Evolutionary conservation across 345 rosid species (phyloP).

Genomic region (Populus simonii): DNA sequence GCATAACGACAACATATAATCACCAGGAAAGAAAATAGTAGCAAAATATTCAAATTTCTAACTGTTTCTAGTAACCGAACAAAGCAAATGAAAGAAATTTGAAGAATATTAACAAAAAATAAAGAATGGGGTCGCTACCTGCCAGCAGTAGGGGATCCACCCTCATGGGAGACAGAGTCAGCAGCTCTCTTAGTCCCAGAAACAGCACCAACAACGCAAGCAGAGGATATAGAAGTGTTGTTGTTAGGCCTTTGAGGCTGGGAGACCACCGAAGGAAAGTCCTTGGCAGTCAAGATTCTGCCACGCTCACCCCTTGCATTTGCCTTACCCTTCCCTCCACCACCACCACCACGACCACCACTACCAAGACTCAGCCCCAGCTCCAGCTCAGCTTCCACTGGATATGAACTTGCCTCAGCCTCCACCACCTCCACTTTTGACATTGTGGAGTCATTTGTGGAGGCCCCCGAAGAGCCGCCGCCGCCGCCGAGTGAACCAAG

Average conservation of each 20-base stretch:
- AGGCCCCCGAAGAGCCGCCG: constrained; percentile 22
- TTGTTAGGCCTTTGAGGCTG: constrained; percentile 21
- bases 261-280: constrained; percentile 53
- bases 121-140: constrained; percentile 32
- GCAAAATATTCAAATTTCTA: neutral
- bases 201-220: constrained; percentile 31
- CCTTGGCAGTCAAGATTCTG: constrained; percentile 71
- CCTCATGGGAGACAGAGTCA: constrained; percentile 57
- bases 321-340: constrained; percentile 36
- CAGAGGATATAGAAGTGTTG: constrained; percentile 6
- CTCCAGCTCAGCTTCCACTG: constrained; percentile 59
- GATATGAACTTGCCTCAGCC: constrained; percentile 41
- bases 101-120: neutral
- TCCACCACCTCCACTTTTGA: constrained; percentile 35
- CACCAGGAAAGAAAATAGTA: neutral
- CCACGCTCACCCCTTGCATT: constrained; percentile 70
- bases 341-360: constrained; percentile 34
- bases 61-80: constrained; percentile 11
- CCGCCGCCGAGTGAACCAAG: constrained; percentile 32
- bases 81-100: neutral
- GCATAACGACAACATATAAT: neutral
- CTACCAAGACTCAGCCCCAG: constrained; percentile 62
- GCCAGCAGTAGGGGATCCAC: constrained; percentile 59
- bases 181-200: constrained; percentile 71
- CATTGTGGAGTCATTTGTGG: constrained; percentile 32